Evolutionary conservation across 495 filamentous ascomycete genomes (phyloP).

Genomic region (Recurvomyces mirabilis): DNA sequence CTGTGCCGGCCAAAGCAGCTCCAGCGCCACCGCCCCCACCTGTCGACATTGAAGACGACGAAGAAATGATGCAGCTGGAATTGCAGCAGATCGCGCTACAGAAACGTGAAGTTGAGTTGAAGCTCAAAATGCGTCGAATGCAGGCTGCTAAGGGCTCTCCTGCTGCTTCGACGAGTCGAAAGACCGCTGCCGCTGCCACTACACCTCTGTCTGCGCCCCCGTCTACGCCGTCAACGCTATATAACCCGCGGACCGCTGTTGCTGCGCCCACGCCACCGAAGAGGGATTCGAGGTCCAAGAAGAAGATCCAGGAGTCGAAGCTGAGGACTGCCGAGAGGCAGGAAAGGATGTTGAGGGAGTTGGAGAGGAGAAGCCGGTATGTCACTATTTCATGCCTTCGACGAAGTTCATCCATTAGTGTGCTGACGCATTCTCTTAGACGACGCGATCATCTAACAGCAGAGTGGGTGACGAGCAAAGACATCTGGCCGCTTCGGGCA

Average conservation of each 20-base stretch:
- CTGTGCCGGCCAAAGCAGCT: background rate
- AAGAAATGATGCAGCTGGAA: constrained; percentile 17
- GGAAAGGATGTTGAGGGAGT: constrained; percentile 16
- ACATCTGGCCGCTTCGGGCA: constrained; percentile 21
- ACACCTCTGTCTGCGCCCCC: background rate
- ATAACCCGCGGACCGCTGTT: constrained; percentile 4
- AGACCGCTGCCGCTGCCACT: background rate
- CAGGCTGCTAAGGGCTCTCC: constrained; percentile 9
- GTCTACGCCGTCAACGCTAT: constrained; percentile 10
- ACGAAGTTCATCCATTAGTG: too few species aligned
- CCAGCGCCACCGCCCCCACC: background rate
- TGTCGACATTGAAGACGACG: constrained; percentile 14
- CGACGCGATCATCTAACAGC: constrained; percentile 20
- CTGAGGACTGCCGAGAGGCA: constrained; percentile 15
- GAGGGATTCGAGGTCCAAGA: constrained; percentile 19
- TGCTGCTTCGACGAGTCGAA: background rate
- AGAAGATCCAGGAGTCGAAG: constrained; percentile 21
- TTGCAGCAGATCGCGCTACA: constrained; percentile 18
- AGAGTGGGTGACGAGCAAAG: constrained; percentile 21
- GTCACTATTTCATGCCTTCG: too few species aligned
- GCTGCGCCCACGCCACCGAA: constrained; percentile 3
- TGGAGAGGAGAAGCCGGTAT: constrained; percentile 15
- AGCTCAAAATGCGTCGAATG: constrained; percentile 16
- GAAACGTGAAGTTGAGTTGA: constrained; percentile 19
- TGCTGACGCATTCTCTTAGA: too few species aligned